Evolutionary conservation across 2,329 filamentous ascomycete species (phyloP), one percentile per base, ranked within the genome.

Genomic region (Talaromyces rugulosus): DNA sequence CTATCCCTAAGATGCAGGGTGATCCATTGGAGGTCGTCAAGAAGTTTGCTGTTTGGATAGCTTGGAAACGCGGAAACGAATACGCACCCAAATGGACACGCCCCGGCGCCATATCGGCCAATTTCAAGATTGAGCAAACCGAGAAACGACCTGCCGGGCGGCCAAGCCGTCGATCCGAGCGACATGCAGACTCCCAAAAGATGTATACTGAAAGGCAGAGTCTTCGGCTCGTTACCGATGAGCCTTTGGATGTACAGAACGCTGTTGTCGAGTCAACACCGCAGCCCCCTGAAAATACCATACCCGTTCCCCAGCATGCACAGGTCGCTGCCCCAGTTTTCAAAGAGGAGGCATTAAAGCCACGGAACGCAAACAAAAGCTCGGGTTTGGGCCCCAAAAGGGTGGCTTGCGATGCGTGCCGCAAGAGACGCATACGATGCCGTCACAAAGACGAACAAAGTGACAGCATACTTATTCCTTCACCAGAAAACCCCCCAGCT

Each of bases 31-130:
- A 85, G 33, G 74, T 84, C 36, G 82, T 85, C 61, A 81, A 82
- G 66, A 81, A 75, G 16, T 88, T 89, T 66, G 86, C 85, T 5
- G 78, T 87, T 61, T 89, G 87, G 87, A 81, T 84, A 62, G 84
- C 86, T 3, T 89, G 86, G 86, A 89, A 89, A 71, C 82, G 84
- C 60, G 87, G 87, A 11, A 87, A 88, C 68, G 85, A 87, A 65
- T 77, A 77, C 61, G 83, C 86, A 55, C 85, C 86, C 33, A 77
- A 82, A 52, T 89, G 86, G 86, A 85, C 85, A 47, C 79, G 83
- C 60, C 83, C 83, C 1, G 84, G 86, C 66, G 80, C 80, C 53
- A 77, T 81, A 16, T 77, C 85, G 52, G 80, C 81, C 53, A 82
- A 78, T 67, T 69, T 73, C 44, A 78, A 78, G 62, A 76, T 81